Base-by-base conservation (phyloP, 2,329 filamentous ascomycete genomes). In the Penicillium brasilianum region DNA sequence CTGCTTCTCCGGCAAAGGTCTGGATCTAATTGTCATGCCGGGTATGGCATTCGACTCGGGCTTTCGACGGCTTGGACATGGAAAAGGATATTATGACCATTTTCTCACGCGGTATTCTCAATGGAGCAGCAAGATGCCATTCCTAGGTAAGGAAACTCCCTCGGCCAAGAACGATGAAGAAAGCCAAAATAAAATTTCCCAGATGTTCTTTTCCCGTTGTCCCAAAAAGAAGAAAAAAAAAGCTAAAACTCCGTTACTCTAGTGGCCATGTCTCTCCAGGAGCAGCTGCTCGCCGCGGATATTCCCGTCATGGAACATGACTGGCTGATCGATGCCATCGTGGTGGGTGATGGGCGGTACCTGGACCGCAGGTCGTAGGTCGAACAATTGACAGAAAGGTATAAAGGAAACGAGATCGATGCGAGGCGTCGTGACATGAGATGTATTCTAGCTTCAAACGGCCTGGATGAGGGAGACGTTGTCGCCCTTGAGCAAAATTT, bases 31-130 rank as follows among this genome's bases (percentile, higher is more conserved):
- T 65, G 83, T 99, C 30, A 87, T 98, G 83, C 95, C 95, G 0
- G 95, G 93, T 13, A 91, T 99, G 71, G 94, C 92, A 3, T 99
- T 99, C 77, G 93, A 97, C 75, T 82, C 82, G 3, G 81, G 80
- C 13, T 85, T 95, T 62, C 86, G 89, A 67, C 86, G 95, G 69
- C 84, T 98, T 20, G 95, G 95, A 43, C 95, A 99, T 77, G 95
- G 95, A 59, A 96, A 92, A 77, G 95, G 95, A 34, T 99, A 96
- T 80, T 99, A 99, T 82, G 95, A 99, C 80, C 90, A 88, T 76
- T 99, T 97, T 77, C 80, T 99, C 73, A 87, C 89, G 71, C 87
- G 89, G 68, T 96, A 93, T 84, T 75, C 84, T 77, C 76, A 77
- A 66, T 72, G 69, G 63, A 66, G 68, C 71, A 70, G 66, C 65